Conservation (phyloP, 106 monocot genomes). For the Gastrodia elata region DNA sequence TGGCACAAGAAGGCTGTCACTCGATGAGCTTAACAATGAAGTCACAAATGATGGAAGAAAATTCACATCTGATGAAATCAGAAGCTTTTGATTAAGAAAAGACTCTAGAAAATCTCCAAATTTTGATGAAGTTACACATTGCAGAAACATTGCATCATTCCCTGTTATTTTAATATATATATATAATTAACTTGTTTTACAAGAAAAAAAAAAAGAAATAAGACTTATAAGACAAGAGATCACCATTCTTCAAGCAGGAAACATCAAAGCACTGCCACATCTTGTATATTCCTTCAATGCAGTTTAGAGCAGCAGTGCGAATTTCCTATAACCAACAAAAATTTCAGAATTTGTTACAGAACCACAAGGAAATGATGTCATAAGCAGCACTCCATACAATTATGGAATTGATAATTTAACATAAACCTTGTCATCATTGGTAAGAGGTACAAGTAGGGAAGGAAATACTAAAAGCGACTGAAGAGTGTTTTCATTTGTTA, state of each 20-base stretch:
- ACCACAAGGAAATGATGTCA: not conserved
- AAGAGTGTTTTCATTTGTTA: conserved; percentile 21
- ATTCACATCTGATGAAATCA: conserved; percentile 64
- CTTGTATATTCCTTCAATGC: conserved; percentile 47
- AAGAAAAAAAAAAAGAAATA: not conserved
- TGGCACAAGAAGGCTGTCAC: conserved; percentile 35
- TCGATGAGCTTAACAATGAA: conserved; percentile 39
- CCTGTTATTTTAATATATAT: conserved; percentile 31
- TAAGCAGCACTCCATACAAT: not conserved
- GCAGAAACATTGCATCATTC: conserved; percentile 25
- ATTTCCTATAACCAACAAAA: conserved; percentile 42
- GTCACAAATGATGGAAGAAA: conserved; percentile 63
- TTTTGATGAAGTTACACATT: conserved; percentile 24
- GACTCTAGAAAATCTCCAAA: conserved; percentile 56
- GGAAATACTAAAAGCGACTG: conserved; percentile 56
- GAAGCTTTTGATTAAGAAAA: conserved; percentile 47
- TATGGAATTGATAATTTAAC: not conserved
- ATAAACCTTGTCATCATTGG: conserved; percentile 56
- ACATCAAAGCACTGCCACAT: conserved; percentile 36
- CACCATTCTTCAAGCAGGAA: conserved; percentile 70
- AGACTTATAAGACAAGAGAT: not conserved
- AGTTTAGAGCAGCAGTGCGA: conserved; percentile 57
- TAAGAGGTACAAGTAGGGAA: conserved; percentile 71
- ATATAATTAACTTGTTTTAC: conserved; percentile 2
- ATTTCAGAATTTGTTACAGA: not conserved